Base-by-base conservation (phyloP, 108 stramenopile genomes). In the Fragilaria crotonensis region DNA sequence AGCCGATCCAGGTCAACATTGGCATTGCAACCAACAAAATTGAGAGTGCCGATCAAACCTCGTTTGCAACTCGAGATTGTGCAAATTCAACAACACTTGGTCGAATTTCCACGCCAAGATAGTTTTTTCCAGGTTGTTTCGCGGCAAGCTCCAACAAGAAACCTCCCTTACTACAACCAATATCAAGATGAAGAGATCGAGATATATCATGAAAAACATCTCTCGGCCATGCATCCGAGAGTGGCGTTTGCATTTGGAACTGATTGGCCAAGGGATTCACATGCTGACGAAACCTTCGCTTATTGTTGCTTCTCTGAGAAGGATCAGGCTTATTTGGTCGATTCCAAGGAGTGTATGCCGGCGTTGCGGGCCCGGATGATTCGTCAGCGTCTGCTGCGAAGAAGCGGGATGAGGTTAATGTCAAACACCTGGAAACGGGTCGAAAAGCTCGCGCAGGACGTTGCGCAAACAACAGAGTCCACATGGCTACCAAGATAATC, bases 11-110 rank as follows among this genome's bases (percentile, higher is more conserved):
- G 60, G 60, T 95, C 94, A 7, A 95, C 94, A 68, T 95, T 95
- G 57, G 85, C 94, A 74, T 95, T 95, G 65, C 94, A 95, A 17
- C 85, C 84, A 22, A 95, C 68, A 69, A 88, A 91, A 11, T 72
- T 70, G 1, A 87, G 25, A 26, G 53, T 53, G 9, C 89, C 89
- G 25, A 41, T 32, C 22, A 75, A 54, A 26, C 77, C 80, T 14
- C 66, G 66, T 63, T 78, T 19, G 53, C 52, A 2, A 93, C 69
- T 41, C 92, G 72, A 28, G 66, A 60, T 54, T 87, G 73, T 18
- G 92, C 89, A 56, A 81, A 80, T 25, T 82, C 70, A 1, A 72
- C 81, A 0, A 89, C 88, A 27, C 65, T 72, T 2, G 90, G 84
- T 41, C 94, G 83, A 48, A 95, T 87, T 62, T 95, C 94, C 23